Conservation (phyloP, 2,329 filamentous ascomycete genomes). For the Cladophialophora carrionii region DNA sequence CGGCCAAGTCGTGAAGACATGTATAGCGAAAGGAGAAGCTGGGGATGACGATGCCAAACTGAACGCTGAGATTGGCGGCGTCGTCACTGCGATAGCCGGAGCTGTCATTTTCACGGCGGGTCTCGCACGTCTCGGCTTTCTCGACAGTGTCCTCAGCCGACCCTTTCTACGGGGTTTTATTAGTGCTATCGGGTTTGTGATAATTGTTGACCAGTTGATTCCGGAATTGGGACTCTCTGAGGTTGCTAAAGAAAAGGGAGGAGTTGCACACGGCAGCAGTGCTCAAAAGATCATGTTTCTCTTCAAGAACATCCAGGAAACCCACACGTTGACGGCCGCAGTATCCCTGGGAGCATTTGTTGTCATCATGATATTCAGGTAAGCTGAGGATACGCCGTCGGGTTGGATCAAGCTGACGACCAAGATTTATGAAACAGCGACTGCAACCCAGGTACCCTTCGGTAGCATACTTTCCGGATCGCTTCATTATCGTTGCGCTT, state of each 20-base stretch:
- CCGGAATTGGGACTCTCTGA: conserved; percentile 80
- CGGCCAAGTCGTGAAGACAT: conserved; percentile 79
- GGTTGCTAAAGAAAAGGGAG: conserved; percentile 61
- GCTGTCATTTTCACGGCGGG: conserved; percentile 87
- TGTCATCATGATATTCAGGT: conserved; percentile 90
- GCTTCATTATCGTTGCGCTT: conserved; percentile 83
- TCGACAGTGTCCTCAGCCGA: conserved; percentile 90
- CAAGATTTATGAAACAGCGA: conserved; percentile 75
- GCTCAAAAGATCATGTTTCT: conserved; percentile 85
- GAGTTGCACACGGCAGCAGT: conserved; percentile 77
- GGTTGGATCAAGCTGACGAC: conserved; percentile 17
- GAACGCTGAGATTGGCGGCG: conserved; percentile 82
- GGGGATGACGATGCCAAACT: conserved; percentile 68
- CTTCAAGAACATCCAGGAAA: conserved; percentile 64
- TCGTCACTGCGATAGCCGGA: conserved; percentile 85
- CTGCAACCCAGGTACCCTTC: conserved; percentile 77
- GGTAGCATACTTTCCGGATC: conserved; percentile 88
- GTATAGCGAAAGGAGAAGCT: conserved; percentile 69
- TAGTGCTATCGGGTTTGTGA: conserved; percentile 94
- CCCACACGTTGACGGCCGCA: conserved; percentile 73
- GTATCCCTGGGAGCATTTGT: conserved; percentile 79
- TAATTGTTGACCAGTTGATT: conserved; percentile 90
- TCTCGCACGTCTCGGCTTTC: conserved; percentile 80
- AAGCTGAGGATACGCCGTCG: conserved; percentile 42
- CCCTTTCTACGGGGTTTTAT: conserved; percentile 96